Percentiles rank a stretch among this genome's conserved stretches.
Conservation (phyloP, 2,329 filamentous ascomycete genomes). For the Emmonsia crescens region DNA sequence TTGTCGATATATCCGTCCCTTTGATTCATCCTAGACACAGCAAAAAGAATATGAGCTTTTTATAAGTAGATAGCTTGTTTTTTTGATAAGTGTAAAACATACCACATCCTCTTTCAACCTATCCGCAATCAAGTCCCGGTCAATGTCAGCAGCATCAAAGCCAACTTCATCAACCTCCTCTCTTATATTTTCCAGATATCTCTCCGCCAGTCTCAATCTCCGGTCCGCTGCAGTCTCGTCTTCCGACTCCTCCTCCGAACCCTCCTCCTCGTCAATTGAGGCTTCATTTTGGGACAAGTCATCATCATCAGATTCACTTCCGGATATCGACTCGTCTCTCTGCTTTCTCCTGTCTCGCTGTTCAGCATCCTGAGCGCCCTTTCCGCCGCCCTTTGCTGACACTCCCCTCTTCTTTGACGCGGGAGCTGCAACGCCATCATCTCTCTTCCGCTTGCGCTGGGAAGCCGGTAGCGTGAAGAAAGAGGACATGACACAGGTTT, state of each 20-base stretch:
- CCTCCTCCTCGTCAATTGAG: slow-evolving; percentile 37
- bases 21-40: slow-evolving; percentile 55
- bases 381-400: slow-evolving; percentile 28
- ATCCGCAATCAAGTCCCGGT: slow-evolving; percentile 83
- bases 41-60: neutral
- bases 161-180: slow-evolving; percentile 72
- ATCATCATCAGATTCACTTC: slow-evolving; percentile 65
- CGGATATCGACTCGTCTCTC: slow-evolving; percentile 73
- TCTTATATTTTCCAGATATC: slow-evolving; percentile 83
- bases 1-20: slow-evolving; percentile 77
- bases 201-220: slow-evolving; percentile 74
- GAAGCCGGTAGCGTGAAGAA: slow-evolving; percentile 87
- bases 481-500: slow-evolving; percentile 58
- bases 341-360: slow-evolving; percentile 30
- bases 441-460: slow-evolving; percentile 82
- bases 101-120: slow-evolving; percentile 79
- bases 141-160: slow-evolving; percentile 90
- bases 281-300: slow-evolving; percentile 38
- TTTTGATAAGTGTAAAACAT: slow-evolving; percentile 18
- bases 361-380: slow-evolving; percentile 33
- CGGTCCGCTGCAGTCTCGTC: slow-evolving; percentile 82
- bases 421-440: slow-evolving; percentile 33
- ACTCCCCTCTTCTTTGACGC: slow-evolving; percentile 37
- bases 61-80: neutral
- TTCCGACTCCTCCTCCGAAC: slow-evolving; percentile 52